Base-by-base conservation (phyloP, 2,329 filamentous ascomycete species). In the Coniosporium uncinatum region DNA sequence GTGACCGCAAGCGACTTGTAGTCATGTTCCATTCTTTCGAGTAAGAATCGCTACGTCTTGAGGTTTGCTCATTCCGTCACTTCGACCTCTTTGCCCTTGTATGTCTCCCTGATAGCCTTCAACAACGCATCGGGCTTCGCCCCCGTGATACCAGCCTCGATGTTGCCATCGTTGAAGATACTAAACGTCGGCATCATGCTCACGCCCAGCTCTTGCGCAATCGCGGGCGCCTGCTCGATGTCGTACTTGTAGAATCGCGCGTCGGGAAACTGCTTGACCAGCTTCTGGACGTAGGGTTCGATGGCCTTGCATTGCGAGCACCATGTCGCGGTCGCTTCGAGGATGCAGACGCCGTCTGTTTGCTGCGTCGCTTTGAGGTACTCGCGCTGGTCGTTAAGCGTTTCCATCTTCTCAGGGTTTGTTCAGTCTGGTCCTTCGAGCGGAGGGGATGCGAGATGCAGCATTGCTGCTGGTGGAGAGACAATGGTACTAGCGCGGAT, bases 271-370 rank as follows among this genome's bases (percentile, higher is more conserved):
- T 67, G 61, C 34, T 82, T 63, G 55, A 80, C 78, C 60, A 66
- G 83, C 76, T 82, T 74, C 53, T 75, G 75, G 43, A 95, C 71
- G 47, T 81, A 66, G 45, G 90, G 91, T 16, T 88, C 79, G 56
- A 96, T 93, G 55, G 82, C 76, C 75, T 90, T 95, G 84, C 91
- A 97, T 46, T 91, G 91, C 46, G 88, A 89, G 73, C 91, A 97
- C 90, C 90, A 96, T 48, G 73, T 80, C 42, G 90, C 90, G 65
- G 85, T 89, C 71, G 81, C 89, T 72, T 97, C 91, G 56, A 97
- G 70, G 46, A 96, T 70, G 52, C 95, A 77, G 49, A 85, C 64
- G 40, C 73, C 73, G 56, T 79, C n/a, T n/a, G n/a, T n/a, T n/a
- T n/a, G n/a, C n/a, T n/a, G n/a, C n/a, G n/a, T n/a, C n/a, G n/a